Conservation (phyloP, 257 asterid species). For the Gentiana dahurica region DNA sequence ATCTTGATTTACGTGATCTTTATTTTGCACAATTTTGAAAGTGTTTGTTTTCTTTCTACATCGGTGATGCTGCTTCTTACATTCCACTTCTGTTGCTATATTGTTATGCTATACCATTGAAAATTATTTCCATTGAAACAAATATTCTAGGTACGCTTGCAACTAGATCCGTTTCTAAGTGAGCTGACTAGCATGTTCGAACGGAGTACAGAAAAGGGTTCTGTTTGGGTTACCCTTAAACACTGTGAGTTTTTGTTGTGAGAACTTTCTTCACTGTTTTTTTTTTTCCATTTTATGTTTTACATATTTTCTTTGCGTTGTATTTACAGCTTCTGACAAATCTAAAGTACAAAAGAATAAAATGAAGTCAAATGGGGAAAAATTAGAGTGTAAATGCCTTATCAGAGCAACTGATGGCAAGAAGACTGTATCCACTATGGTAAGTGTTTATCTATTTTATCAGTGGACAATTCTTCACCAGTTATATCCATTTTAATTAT, state of each 20-base stretch:
- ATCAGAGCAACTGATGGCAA: conserved; percentile 79
- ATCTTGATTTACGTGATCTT: no score
- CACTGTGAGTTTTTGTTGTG: conserved; percentile 37
- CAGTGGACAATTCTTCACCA: no score
- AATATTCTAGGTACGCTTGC: conserved; percentile 49
- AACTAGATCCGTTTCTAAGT: conserved; percentile 74
- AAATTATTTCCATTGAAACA: neutral
- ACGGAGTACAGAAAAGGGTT: conserved; percentile 68
- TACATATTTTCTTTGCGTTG: conserved; percentile 1
- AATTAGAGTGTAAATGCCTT: conserved; percentile 59
- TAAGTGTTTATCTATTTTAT: conserved; percentile 6
- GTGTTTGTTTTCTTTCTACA: no score
- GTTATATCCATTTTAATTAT: no score
- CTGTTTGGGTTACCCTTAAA: conserved; percentile 83
- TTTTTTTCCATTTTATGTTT: neutral
- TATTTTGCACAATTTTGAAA: no score
- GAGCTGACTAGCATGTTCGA: conserved; percentile 78
- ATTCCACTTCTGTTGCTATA: no score
- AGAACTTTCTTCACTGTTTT: neutral
- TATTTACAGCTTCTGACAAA: conserved; percentile 57
- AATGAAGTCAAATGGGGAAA: conserved; percentile 54
- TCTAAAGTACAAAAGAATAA: conserved; percentile 54
- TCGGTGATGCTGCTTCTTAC: no score
- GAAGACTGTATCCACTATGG: conserved; percentile 64
- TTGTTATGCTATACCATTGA: no score